A percentile compares a stretch with the other conserved stretches of the same genome.
Conservation (phyloP, 2,329 filamentous ascomycete genomes). For the Aspergillus melleus region DNA sequence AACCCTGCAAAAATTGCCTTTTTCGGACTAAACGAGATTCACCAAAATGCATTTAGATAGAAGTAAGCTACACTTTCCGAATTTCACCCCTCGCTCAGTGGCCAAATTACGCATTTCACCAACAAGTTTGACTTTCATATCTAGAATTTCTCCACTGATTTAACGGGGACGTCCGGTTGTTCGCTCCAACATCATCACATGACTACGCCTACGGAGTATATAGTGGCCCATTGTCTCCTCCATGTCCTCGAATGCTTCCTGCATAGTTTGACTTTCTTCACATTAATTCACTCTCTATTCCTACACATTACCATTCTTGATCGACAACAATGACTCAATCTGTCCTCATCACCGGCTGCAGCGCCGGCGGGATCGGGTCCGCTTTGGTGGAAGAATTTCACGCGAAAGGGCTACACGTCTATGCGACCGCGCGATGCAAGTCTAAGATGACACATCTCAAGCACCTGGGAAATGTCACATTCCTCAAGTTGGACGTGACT, state of each 20-base stretch:
- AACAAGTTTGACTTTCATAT: too few relatives aligned
- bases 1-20: background rate
- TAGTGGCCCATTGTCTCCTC: background rate
- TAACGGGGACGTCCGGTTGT: background rate
- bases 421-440: constrained; percentile 36
- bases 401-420: constrained; percentile 33
- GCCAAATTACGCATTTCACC: background rate
- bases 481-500: constrained; percentile 30
- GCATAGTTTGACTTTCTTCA: background rate
- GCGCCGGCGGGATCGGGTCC: constrained; percentile 38
- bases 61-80: background rate
- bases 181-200: background rate
- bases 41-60: background rate
- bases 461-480: constrained; percentile 23
- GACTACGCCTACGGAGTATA: background rate
- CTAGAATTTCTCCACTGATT: background rate
- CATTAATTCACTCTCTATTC: background rate
- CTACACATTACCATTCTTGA: background rate
- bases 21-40: background rate
- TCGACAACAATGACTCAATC: background rate
- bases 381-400: constrained; percentile 37
- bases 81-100: background rate
- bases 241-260: background rate
- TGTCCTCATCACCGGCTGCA: constrained; percentile 42
- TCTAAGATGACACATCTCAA: constrained; percentile 28